Percentiles rank a stretch among this genome's conserved stretches.
Evolutionary conservation across 192 early-diverging fungal genomes (phyloP).

Genomic region (Gigaspora rosea): DNA sequence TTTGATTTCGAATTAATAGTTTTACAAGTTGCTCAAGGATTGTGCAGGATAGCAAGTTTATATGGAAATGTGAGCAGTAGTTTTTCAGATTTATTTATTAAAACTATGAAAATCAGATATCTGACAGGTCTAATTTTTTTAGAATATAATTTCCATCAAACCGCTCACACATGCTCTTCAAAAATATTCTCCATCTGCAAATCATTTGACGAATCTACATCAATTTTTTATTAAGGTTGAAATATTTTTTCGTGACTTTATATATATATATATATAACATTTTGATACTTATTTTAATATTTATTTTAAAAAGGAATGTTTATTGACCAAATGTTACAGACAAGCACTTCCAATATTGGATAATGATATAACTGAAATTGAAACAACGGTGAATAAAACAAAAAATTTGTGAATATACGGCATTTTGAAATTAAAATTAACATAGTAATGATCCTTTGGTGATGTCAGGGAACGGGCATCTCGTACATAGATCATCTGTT

Average conservation of each 20-base stretch:
- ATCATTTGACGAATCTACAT: slow-evolving; percentile 30
- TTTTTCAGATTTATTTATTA: too few species aligned
- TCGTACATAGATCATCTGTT: slow-evolving; percentile 59
- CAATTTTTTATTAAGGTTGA: slow-evolving; percentile 30
- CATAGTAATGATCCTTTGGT: background rate
- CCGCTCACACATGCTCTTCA: slow-evolving; percentile 17
- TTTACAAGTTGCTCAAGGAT: slow-evolving; percentile 17
- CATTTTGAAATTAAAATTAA: background rate
- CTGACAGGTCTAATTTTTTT: slow-evolving; percentile 6
- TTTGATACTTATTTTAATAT: background rate
- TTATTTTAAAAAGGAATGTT: slow-evolving; percentile 39
- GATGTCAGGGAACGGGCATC: slow-evolving; percentile 43
- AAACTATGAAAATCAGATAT: background rate
- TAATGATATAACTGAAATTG: slow-evolving; percentile 52
- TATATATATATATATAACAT: background rate
- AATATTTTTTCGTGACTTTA: background rate
- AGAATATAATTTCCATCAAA: slow-evolving; percentile 31
- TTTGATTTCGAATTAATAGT: background rate
- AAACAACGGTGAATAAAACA: slow-evolving; percentile 40
- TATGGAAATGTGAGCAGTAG: slow-evolving; percentile 18
- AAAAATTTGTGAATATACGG: background rate
- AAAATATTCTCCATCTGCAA: slow-evolving; percentile 23
- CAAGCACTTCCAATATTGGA: slow-evolving; percentile 52
- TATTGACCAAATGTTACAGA: slow-evolving; percentile 51
- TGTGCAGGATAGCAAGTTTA: slow-evolving; percentile 12